Conservation (phyloP, 2,329 filamentous ascomycete species). For the Aspergillus flavus region DNA sequence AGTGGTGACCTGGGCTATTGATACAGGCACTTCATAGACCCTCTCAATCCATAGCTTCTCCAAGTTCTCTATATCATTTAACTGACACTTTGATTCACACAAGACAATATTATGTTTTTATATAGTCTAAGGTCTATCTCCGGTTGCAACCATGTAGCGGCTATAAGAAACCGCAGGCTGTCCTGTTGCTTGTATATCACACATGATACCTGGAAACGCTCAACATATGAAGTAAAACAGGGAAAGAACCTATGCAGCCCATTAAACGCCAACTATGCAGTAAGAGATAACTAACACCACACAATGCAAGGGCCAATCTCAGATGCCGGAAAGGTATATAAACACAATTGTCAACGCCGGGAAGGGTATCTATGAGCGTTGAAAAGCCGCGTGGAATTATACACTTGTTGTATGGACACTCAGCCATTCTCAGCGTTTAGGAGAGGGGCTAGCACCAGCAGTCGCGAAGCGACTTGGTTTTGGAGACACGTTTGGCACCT, state of each 20-base stretch:
- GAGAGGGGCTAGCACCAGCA: slow-evolving; percentile 1
- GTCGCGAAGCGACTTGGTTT: slow-evolving; percentile 1
- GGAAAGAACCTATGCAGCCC: background rate
- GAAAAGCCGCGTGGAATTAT: slow-evolving; percentile 1
- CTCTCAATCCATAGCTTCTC: background rate
- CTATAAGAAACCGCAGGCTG: background rate
- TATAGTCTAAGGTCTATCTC: background rate
- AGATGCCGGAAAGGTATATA: background rate
- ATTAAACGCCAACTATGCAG: slow-evolving; percentile 12
- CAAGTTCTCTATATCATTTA: too few species aligned
- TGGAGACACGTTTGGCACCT: background rate
- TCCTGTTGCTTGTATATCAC: background rate
- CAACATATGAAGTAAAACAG: background rate
- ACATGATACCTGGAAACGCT: background rate
- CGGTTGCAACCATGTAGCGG: background rate
- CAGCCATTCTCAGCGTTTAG: slow-evolving; percentile 6
- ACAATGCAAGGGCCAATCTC: slow-evolving; percentile 4
- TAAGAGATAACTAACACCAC: slow-evolving; percentile 1
- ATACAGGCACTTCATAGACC: background rate
- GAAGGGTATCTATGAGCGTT: slow-evolving; percentile 11
- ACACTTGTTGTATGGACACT: background rate
- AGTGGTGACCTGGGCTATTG: background rate
- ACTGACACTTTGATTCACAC: background rate
- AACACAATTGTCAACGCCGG: background rate
- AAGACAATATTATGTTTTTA: background rate